Conservation (phyloP, 2,329 filamentous ascomycete species). For the Neofusicoccum parvum region DNA sequence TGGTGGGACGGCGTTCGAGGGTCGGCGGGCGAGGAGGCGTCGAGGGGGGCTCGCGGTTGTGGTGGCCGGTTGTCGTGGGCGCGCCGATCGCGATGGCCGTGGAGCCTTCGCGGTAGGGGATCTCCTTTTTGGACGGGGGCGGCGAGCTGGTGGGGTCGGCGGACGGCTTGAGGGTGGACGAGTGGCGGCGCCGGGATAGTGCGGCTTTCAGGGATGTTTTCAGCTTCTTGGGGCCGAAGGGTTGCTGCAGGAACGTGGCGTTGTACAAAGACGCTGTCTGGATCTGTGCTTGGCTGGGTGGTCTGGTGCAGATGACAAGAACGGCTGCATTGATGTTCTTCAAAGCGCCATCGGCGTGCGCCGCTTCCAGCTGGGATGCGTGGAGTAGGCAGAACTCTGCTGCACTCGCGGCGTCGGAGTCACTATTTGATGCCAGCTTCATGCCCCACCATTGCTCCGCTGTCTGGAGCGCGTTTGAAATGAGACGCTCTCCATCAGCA, state of each 20-base stretch:
- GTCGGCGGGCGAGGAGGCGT: too few relatives aligned
- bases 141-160: neutral
- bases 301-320: neutral
- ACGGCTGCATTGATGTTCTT: neutral
- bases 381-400: neutral
- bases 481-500: neutral
- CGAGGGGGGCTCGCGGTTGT: too few relatives aligned
- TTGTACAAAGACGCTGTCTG: neutral
- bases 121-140: neutral
- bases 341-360: neutral
- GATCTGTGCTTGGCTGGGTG: neutral
- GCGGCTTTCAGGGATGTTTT: neutral
- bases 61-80: neutral
- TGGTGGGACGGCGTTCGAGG: too few relatives aligned
- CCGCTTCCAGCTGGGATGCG: neutral
- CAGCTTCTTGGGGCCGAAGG: neutral
- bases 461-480: neutral
- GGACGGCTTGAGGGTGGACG: too few relatives aligned
- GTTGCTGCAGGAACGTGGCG: neutral
- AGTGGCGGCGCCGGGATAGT: neutral
- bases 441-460: neutral
- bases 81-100: neutral
- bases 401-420: neutral
- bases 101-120: neutral
- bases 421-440: neutral